A percentile compares a stretch with the other conserved stretches of the same genome.
These are phyloP conservation scores for Penstemon barbatus DNA, from an alignment of 257 asterid genomes.

Conservation along the genomic window DNA sequence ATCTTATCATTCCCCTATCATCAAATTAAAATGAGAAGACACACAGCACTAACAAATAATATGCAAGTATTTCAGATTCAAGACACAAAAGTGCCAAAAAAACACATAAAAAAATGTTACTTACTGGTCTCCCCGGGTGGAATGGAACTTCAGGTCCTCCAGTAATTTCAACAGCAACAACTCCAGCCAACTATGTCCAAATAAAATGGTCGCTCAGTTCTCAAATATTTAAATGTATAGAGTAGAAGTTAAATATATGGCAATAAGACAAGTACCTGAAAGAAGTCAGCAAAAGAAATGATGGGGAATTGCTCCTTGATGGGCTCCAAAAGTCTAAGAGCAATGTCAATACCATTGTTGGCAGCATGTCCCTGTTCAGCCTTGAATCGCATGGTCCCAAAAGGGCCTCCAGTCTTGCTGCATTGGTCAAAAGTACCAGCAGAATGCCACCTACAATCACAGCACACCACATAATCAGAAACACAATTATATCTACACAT, in stretches of 20 bases:
- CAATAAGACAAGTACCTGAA: slow-evolving; percentile 46
- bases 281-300: slow-evolving; percentile 66
- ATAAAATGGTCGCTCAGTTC: background rate
- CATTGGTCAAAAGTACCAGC: slow-evolving; percentile 71
- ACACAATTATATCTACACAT: background rate
- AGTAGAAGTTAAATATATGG: background rate
- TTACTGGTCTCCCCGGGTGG: slow-evolving; percentile 82
- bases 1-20: background rate
- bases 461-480: slow-evolving; percentile 19
- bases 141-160: slow-evolving; percentile 96
- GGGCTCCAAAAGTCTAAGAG: slow-evolving; percentile 68
- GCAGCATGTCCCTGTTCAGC: slow-evolving; percentile 68
- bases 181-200: slow-evolving; percentile 69
- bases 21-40: background rate
- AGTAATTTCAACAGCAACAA: slow-evolving; percentile 90
- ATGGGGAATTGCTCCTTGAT: slow-evolving; percentile 71
- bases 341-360: slow-evolving; percentile 71
- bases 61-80: background rate
- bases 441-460: slow-evolving; percentile 77
- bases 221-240: background rate
- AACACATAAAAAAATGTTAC: slow-evolving; percentile 4
- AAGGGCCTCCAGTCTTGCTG: slow-evolving; percentile 83
- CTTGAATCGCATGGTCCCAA: slow-evolving; percentile 80
- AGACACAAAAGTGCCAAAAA: background rate
- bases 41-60: background rate